Percentiles rank a stretch among this genome's conserved stretches.
These are phyloP conservation scores for Mycena capillaripes DNA, from an alignment of 768 basidiomycete species.

Conservation along the genomic window DNA sequence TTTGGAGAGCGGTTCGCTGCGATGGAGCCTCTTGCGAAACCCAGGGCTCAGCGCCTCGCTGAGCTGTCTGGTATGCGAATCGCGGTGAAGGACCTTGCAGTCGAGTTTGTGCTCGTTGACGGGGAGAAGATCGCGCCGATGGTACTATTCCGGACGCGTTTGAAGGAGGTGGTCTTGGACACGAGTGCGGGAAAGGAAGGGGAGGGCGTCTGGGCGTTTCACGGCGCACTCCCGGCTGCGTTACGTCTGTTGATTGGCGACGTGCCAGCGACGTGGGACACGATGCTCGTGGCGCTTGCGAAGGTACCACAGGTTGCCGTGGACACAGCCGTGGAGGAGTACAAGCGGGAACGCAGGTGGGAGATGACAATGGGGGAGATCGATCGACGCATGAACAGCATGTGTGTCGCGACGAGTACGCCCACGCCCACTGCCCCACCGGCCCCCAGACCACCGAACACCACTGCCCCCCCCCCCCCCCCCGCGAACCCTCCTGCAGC, in stretches of 20 bases:
- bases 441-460: too few relatives aligned
- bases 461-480: too few relatives aligned
- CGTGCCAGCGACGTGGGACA: neutral
- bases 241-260: neutral
- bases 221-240: neutral
- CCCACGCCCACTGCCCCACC: too few relatives aligned
- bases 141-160: neutral
- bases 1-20: neutral
- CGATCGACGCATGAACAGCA: neutral
- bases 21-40: neutral
- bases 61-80: neutral
- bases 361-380: neutral
- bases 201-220: neutral
- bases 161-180: neutral
- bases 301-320: neutral
- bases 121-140: neutral
- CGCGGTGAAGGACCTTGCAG: neutral
- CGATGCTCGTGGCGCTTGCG: neutral
- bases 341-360: neutral
- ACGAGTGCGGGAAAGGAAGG: neutral
- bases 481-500: too few relatives aligned
- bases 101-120: neutral
- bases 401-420: neutral
- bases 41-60: neutral
- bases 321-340: neutral